A percentile compares a stretch with the other conserved stretches of the same genome.
Evolutionary conservation across 129 eudicot genomes (phyloP).

Genomic region (sunflower (Helianthus annuus)): HanXRQr2.0-SUNRISE NC_035443.2:172950845-172951344

Average conservation of each 20-base stretch:
- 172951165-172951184: too few relatives aligned
- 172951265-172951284: too few relatives aligned
- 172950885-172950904: conserved; percentile 59
- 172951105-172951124: conserved; percentile 1
- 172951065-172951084: too few relatives aligned
- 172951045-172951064: conserved; percentile 54
- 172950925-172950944: not conserved
- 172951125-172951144: not conserved
- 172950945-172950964: not conserved
- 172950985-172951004: conserved; percentile 93
- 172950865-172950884: conserved; percentile 91
- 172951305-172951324: too few relatives aligned
- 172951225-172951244: too few relatives aligned
- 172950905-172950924: not conserved
- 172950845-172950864: conserved; percentile 79
- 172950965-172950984: conserved; percentile 91
- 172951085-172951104: too few relatives aligned
- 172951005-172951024: conserved; percentile 85
- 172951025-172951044: conserved; percentile 96
- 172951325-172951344: too few relatives aligned
- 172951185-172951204: too few relatives aligned
- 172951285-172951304: too few relatives aligned
- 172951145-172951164: not conserved
- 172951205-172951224: too few relatives aligned
- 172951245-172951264: too few relatives aligned